Evolutionary conservation across 306 rosid species (phyloP), one percentile per base, ranked within the genome.

Genomic region (Oxytropis ochrocephala): DNA sequence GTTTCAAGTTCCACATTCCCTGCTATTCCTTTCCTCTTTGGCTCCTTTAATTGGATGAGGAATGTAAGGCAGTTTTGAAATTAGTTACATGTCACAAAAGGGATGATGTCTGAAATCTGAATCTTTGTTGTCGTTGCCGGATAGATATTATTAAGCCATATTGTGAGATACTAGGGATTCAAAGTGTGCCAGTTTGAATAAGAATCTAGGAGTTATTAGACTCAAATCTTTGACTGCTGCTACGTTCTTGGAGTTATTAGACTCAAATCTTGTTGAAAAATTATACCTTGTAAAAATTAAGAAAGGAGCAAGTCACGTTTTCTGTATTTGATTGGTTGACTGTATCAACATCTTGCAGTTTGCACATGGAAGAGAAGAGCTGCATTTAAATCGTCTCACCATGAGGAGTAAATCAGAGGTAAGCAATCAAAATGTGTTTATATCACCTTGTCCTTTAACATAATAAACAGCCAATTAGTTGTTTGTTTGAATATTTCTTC

Each of bases 351-450:
- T 72, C 55, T 71, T 70, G 75, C 83, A 92, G 96, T 79, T 67
- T 81, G 79, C 78, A 29, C 81, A 33, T 33, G 80, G 85, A 61
- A 86, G 82, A 71, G 92, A 88, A 63, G 89, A 88, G 53, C 54
- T 55, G 24, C 89, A 72, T 44, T 69, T 82, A 58, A 65, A 27
- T 78, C 83, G 77, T 74, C 46, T 11, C 59, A 39, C 80, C 67
- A 69, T 19, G 72, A 85, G 42, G 76, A 51, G 17, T 84, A 84
- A 75, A 77, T 29, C 78, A 47, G 86, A 80, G 88, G 95, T 86
- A 75, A 57, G 49, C 69, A 79, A 41, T 71, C 19, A 59, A 11
- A 64, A 55, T 24, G 42, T 65, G 38, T 53, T n/a, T n/a, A 30
- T 14, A 35, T 11, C 39, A 36, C 60, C 43, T n/a, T 44, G 43